These are phyloP conservation scores for Kitagawia praeruptora DNA, from an alignment of 129 eudicot genomes.

Conservation along the genomic window DNA sequence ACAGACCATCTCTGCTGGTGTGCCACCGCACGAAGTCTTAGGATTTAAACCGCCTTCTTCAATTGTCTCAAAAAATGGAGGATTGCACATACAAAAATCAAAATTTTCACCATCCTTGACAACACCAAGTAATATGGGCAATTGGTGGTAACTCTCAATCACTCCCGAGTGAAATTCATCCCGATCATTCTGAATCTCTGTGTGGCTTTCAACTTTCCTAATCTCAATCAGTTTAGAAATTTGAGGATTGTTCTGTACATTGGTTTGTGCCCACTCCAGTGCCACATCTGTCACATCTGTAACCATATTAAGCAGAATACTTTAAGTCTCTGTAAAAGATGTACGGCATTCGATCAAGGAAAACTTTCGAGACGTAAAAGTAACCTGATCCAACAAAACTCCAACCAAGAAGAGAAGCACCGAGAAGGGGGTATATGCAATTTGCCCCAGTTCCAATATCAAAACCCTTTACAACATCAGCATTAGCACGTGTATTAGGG, in stretches of 20 bases:
- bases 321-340: constrained; percentile 10
- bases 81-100: constrained; percentile 99
- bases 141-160: constrained; percentile 37
- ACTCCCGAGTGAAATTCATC: background rate
- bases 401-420: constrained; percentile 97
- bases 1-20: constrained; percentile 87
- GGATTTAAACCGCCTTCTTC: constrained; percentile 89
- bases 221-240: constrained; percentile 67
- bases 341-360: background rate
- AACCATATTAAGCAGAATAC: background rate
- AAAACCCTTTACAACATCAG: constrained; percentile 51
- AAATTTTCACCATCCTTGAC: constrained; percentile 65
- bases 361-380: background rate
- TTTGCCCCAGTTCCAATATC: constrained; percentile 97
- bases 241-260: constrained; percentile 75
- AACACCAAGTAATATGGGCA: constrained; percentile 64
- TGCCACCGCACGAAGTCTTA: constrained; percentile 97
- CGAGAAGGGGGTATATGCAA: constrained; percentile 95
- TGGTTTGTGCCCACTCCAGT: constrained; percentile 75
- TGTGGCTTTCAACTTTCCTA: constrained; percentile 35
- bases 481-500: constrained; percentile 22
- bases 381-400: constrained; percentile 87
- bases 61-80: constrained; percentile 90
- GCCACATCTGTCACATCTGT: constrained; percentile 88
- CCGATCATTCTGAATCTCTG: background rate